Percentiles rank a stretch among this genome's conserved stretches.
These are phyloP conservation scores for Harringtonia aguacate DNA, from an alignment of 2,329 filamentous ascomycete species.

Conservation along the genomic window DNA sequence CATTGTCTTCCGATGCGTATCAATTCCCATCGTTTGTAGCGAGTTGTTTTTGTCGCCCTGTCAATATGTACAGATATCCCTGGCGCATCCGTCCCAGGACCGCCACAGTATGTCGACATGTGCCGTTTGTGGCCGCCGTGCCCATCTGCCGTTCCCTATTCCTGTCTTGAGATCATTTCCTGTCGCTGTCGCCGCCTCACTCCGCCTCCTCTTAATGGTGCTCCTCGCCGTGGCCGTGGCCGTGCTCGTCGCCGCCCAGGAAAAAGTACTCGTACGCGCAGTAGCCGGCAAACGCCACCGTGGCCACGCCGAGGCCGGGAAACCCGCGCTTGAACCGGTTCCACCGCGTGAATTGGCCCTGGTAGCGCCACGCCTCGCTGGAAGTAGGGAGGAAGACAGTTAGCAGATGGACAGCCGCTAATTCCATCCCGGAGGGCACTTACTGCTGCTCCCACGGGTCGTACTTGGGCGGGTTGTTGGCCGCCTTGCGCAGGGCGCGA, in stretches of 20 bases:
- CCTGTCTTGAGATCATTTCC: too few relatives aligned
- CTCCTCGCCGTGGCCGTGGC: conserved; percentile 39
- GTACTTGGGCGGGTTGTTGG: conserved; percentile 52
- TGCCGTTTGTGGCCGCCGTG: too few relatives aligned
- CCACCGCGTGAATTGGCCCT: conserved; percentile 73
- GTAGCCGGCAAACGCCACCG: conserved; percentile 83
- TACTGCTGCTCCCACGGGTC: conserved; percentile 58
- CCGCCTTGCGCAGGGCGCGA: conserved; percentile 63
- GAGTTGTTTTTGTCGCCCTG: too few relatives aligned
- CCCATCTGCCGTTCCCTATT: too few relatives aligned
- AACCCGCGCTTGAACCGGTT: conserved; percentile 83
- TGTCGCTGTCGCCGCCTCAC: too few relatives aligned
- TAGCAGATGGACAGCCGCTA: not conserved
- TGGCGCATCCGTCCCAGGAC: too few relatives aligned
- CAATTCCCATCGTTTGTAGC: too few relatives aligned
- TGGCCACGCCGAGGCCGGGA: conserved; percentile 85
- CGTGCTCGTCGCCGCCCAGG: conserved; percentile 50
- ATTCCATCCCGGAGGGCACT: conserved; percentile 29
- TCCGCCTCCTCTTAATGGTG: conserved; percentile 38
- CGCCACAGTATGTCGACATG: too few relatives aligned
- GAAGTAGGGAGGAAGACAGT: not conserved
- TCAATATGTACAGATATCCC: too few relatives aligned
- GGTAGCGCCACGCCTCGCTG: conserved; percentile 94
- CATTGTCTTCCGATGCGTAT: too few relatives aligned
- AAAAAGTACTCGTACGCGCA: conserved; percentile 86